Base-by-base conservation (phyloP, 2,329 filamentous ascomycete genomes). In the Gyromitra esculenta region DNA sequence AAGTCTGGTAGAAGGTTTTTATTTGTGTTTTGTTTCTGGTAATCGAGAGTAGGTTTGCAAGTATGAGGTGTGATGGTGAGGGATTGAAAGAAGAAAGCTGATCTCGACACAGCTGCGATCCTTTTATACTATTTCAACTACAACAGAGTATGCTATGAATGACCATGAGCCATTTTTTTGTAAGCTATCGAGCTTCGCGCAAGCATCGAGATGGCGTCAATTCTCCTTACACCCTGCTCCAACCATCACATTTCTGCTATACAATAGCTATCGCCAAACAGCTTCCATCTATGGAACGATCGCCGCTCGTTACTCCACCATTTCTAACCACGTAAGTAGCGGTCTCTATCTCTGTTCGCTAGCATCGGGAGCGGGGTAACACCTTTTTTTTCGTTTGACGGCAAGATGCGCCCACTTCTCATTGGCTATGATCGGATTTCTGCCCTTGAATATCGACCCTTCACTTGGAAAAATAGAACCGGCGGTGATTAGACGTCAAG, bases 121-220 rank as follows among this genome's bases (percentile, higher is more conserved):
- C 56, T 70, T 74, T 70, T 74, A 74, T 74, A 74, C 13, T 21
- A 8, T 7, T 56, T 21, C 9, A 9, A 25, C 21, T 18, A 21
- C 41, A 9, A 6, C 21, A 63, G 60, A 48, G n/a, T 1, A 41
- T n/a, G 35, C 35, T 35, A 15, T 66, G 13, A 31, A 31, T 13
- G 18, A 11, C 13, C 13, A 54, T 39, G 9, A 66, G 48, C 18
- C 13, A 5, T 13, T 15, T 43, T 31, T 31, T 31, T 31, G 25
- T 31, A 3, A 31, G 21, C 25, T 66, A 54, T 54, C 15, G 43
- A 25, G 41, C 35, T 25, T 18, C 21, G 15, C 48, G 50, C 7
- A 15, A 21, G 21, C 56, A 56, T 15, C 15, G 37, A 5, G 13
- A 39, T 50, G 21, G 43, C 25, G 25, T 50, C 37, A 8, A 21